Percentiles rank a stretch among this genome's conserved stretches.
phyloP scores from a whole-genome alignment of 2,329 filamentous ascomycete genomes.

The Exophiala sp. region DNA sequence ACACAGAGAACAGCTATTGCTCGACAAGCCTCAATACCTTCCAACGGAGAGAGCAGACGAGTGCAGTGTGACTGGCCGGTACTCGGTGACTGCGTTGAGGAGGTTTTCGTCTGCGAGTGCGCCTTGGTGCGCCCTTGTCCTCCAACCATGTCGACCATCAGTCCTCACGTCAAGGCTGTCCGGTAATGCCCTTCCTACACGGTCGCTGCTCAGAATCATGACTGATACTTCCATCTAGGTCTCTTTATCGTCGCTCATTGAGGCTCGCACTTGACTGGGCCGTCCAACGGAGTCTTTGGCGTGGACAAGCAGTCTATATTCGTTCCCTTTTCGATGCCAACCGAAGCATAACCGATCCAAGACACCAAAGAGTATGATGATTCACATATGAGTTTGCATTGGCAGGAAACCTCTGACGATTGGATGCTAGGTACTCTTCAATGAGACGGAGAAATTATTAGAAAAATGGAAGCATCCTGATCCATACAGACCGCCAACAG shows the following conservation, averaged over 20 bases:
- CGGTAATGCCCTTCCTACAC: constrained; percentile 33
- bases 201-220: constrained; percentile 9
- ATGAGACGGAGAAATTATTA: constrained; percentile 82
- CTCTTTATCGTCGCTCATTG: constrained; percentile 84
- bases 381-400: neutral
- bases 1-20: constrained; percentile 10
- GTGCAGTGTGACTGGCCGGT: constrained; percentile 1
- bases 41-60: neutral
- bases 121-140: constrained; percentile 9
- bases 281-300: constrained; percentile 88
- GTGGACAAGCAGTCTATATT: constrained; percentile 93
- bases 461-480: constrained; percentile 98
- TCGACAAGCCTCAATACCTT: neutral
- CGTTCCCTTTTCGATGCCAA: constrained; percentile 93
- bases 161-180: constrained; percentile 33
- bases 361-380: constrained; percentile 72
- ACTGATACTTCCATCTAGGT: constrained; percentile 44
- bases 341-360: constrained; percentile 74
- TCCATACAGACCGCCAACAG: constrained; percentile 82
- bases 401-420: constrained; percentile 17
- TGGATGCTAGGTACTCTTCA: constrained; percentile 65
- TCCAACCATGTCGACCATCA: constrained; percentile 35
- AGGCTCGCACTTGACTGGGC: constrained; percentile 95
- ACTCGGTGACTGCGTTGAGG: neutral
- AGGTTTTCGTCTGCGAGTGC: constrained; percentile 2